Conservation (phyloP, 1,284 basidiomycete genomes). For the Irpex rosettiformis region DNA sequence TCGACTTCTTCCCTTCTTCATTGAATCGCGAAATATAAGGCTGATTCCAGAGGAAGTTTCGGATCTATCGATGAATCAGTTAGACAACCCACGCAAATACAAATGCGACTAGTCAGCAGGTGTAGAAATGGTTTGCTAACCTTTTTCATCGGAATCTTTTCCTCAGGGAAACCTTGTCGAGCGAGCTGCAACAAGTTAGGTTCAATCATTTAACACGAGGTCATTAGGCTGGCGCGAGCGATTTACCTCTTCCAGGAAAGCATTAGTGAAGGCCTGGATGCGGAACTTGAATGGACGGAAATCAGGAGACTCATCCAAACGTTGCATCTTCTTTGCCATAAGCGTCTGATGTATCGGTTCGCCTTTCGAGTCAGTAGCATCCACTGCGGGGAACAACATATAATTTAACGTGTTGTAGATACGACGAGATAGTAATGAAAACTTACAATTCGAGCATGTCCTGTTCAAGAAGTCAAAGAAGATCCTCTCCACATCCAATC, state of each 20-base stretch:
- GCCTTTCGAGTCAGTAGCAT: constrained; percentile 90
- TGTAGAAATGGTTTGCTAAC: constrained; percentile 35
- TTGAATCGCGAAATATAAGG: constrained; percentile 97
- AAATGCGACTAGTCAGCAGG: constrained; percentile 6
- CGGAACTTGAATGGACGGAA: constrained; percentile 99
- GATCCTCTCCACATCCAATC: constrained; percentile 80
- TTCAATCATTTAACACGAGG: constrained; percentile 8
- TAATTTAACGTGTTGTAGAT: background rate
- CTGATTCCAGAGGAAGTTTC: constrained; percentile 94
- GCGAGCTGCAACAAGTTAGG: constrained; percentile 51
- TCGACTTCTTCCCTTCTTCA: constrained; percentile 98
- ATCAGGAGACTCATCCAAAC: constrained; percentile 91
- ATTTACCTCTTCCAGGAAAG: constrained; percentile 88
- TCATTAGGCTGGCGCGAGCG: background rate
- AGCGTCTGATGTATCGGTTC: constrained; percentile 97
- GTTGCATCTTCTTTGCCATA: constrained; percentile 98
- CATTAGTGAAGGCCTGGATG: constrained; percentile 97
- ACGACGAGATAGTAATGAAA: constrained; percentile 6
- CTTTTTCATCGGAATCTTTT: constrained; percentile 88
- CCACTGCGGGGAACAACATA: constrained; percentile 53
- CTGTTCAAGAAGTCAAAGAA: constrained; percentile 89
- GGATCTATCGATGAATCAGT: constrained; percentile 54
- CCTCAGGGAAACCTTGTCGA: constrained; percentile 76
- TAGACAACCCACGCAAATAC: background rate
- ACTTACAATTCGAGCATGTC: constrained; percentile 87